These are phyloP conservation scores for Aspergillus vadensis DNA, from an alignment of 2,329 filamentous ascomycete genomes.

Conservation along the genomic window DNA sequence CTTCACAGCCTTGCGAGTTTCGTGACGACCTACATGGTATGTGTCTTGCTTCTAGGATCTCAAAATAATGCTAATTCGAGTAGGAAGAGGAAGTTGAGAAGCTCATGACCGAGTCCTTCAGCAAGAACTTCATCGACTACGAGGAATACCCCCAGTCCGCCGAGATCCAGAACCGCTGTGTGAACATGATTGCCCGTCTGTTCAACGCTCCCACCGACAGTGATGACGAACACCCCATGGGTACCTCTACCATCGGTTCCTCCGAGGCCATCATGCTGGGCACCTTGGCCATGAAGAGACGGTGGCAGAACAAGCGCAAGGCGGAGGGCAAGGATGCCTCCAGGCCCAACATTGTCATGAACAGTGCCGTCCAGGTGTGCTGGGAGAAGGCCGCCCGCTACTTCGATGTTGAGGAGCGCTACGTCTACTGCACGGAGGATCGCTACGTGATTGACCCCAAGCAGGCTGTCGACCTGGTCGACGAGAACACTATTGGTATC, in stretches of 20 bases:
- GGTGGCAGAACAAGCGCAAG: conserved; percentile 84
- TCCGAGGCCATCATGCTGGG: conserved; percentile 66
- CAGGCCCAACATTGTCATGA: conserved; percentile 92
- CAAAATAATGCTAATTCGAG: conserved; percentile 1
- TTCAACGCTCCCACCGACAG: conserved; percentile 72
- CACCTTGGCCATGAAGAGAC: conserved; percentile 86
- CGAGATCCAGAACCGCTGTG: conserved; percentile 88
- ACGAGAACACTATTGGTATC: conserved; percentile 83
- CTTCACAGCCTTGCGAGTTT: conserved; percentile 76
- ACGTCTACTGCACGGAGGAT: conserved; percentile 62
- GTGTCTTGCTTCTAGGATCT: conserved; percentile 14
- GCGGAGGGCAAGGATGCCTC: conserved; percentile 79
- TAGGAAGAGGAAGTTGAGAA: conserved; percentile 93
- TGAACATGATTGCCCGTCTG: conserved; percentile 84
- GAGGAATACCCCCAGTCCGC: conserved; percentile 80
- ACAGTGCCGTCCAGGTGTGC: conserved; percentile 91
- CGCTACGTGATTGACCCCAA: conserved; percentile 67
- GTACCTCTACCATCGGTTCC: conserved; percentile 84
- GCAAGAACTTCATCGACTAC: conserved; percentile 95
- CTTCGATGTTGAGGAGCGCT: conserved; percentile 92
- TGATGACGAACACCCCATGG: conserved; percentile 67
- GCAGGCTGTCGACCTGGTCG: conserved; percentile 61
- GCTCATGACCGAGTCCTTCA: conserved; percentile 88
- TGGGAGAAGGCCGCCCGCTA: conserved; percentile 92
- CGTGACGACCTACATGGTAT: conserved; percentile 93